A percentile compares a stretch with the other conserved stretches of the same genome.
Evolutionary conservation across 1,284 basidiomycete genomes (phyloP).

Genomic region (Boletus albobrunnescens): DNA sequence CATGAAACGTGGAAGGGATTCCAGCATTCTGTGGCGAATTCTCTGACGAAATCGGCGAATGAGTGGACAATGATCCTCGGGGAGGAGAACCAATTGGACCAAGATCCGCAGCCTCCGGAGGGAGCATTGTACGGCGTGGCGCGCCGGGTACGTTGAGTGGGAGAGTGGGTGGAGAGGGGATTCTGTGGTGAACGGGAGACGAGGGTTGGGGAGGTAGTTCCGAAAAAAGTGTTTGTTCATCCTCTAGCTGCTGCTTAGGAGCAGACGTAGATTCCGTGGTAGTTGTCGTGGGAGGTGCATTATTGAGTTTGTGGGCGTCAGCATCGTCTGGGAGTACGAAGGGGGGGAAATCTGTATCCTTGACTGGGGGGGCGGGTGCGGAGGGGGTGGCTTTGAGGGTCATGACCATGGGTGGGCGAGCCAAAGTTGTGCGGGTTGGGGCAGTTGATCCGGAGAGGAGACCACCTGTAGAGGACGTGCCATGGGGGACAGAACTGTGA

Average conservation of each 20-base stretch:
- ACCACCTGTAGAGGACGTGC: conserved; percentile 21
- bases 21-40: conserved; percentile 67
- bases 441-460: conserved; percentile 54
- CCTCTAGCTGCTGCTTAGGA: conserved; percentile 5
- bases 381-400: conserved; percentile 69
- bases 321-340: conserved; percentile 60
- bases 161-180: conserved; percentile 39
- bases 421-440: conserved; percentile 45
- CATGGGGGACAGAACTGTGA: conserved; percentile 13
- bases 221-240: not conserved
- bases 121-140: conserved; percentile 34
- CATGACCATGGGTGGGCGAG: conserved; percentile 59
- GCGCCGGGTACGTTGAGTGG: conserved; percentile 50
- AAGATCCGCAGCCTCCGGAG: conserved; percentile 48
- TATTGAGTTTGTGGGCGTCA: conserved; percentile 31
- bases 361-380: conserved; percentile 71
- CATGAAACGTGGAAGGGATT: conserved; percentile 35
- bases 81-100: conserved; percentile 77
- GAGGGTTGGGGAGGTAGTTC: conserved; percentile 6
- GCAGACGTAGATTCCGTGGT: not conserved
- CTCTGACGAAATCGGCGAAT: conserved; percentile 58
- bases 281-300: not conserved
- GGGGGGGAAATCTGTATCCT: conserved; percentile 71
- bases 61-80: conserved; percentile 42
- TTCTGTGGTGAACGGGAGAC: conserved; percentile 17